A percentile compares a stretch with the other conserved stretches of the same genome.
These are phyloP conservation scores for Neospermospora avenae DNA, from an alignment of 2,329 filamentous ascomycete genomes.

Conservation along the genomic window DNA sequence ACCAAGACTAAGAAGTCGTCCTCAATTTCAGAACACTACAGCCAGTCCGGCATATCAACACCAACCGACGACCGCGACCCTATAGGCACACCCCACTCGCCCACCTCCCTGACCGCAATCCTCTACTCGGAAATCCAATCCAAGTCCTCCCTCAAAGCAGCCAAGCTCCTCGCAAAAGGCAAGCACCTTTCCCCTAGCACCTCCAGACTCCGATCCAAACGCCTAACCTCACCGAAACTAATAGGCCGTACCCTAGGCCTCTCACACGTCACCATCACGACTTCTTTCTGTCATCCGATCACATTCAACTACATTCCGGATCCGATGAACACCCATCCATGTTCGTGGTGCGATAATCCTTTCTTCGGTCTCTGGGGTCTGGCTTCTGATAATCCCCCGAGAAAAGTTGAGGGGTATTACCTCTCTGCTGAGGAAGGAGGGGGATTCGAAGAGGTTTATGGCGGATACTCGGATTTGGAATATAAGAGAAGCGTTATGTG, in stretches of 20 bases:
- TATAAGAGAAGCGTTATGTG: slow-evolving; percentile 28
- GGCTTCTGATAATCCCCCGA: slow-evolving; percentile 4
- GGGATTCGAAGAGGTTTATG: slow-evolving; percentile 27
- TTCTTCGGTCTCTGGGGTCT: slow-evolving; percentile 31
- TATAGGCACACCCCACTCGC: background rate
- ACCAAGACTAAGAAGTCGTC: background rate
- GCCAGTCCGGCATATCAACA: background rate
- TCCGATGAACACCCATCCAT: slow-evolving; percentile 12
- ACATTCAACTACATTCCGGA: slow-evolving; percentile 28
- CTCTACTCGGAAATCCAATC: slow-evolving; percentile 2
- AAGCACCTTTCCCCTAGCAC: background rate
- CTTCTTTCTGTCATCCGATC: slow-evolving; percentile 31
- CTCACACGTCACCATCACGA: slow-evolving; percentile 23
- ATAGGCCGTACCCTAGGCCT: slow-evolving; percentile 4
- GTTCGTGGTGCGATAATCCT: slow-evolving; percentile 25
- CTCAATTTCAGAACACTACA: background rate
- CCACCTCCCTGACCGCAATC: background rate
- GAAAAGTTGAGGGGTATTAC: slow-evolving; percentile 23
- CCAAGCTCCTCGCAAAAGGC: background rate
- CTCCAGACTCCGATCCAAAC: background rate
- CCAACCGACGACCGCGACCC: background rate
- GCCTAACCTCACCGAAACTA: slow-evolving; percentile 6
- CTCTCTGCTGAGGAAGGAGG: background rate
- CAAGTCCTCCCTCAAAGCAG: background rate
- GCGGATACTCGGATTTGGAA: slow-evolving; percentile 18